phyloP scores from a whole-genome alignment of 768 basidiomycete species.

The Suillus variegatus region DNA sequence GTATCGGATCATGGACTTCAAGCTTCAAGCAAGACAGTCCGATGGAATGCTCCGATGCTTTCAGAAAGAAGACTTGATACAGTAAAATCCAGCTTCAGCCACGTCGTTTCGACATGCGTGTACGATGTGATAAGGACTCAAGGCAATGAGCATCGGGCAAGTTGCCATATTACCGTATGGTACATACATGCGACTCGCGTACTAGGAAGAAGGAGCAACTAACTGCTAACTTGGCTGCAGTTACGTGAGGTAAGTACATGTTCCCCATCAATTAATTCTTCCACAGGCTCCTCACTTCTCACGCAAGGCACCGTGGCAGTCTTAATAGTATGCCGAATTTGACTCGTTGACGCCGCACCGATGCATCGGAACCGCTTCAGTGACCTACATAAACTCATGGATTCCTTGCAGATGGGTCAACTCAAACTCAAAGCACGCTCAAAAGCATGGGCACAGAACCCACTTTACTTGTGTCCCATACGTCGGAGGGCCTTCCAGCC shows the following conservation, averaged over 20 bases:
- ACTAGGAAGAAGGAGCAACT: neutral
- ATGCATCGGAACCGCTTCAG: neutral
- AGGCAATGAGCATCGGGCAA: neutral
- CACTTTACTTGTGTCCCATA: slow-evolving; percentile 13
- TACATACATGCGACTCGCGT: neutral
- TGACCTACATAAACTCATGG: neutral
- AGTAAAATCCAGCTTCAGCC: neutral
- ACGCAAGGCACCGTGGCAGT: neutral
- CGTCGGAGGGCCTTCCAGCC: slow-evolving; percentile 41
- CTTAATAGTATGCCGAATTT: neutral
- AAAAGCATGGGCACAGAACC: neutral
- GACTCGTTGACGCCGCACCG: neutral
- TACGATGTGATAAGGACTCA: neutral
- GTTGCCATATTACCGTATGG: neutral
- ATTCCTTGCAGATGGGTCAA: neutral
- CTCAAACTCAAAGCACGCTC: neutral
- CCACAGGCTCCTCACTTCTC: neutral
- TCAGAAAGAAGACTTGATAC: too few species aligned
- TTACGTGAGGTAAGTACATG: neutral
- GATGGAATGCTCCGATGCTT: too few species aligned
- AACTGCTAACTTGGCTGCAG: neutral
- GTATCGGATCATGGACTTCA: too few species aligned
- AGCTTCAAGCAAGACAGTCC: too few species aligned
- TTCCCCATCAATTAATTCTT: neutral
- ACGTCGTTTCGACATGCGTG: neutral